phyloP scores from a whole-genome alignment of 768 basidiomycete genomes.

The Lactifluus volemus region DNA sequence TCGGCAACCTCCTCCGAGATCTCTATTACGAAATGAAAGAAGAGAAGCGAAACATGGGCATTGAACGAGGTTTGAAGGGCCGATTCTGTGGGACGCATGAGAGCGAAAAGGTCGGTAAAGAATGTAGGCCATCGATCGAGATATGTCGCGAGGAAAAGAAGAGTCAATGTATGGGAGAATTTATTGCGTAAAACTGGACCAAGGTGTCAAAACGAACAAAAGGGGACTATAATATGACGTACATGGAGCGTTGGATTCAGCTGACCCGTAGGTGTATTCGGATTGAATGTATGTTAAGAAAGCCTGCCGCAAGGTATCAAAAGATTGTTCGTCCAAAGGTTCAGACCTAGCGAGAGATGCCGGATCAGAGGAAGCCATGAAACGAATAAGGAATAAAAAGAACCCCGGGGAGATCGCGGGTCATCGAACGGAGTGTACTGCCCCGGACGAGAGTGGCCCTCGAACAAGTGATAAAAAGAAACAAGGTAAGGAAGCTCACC shows the following conservation, averaged over 20 bases:
- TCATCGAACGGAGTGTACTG: neutral
- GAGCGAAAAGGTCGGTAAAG: slow-evolving; percentile 67
- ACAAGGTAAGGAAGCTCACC: slow-evolving; percentile 39
- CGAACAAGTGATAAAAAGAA: neutral
- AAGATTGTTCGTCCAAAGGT: slow-evolving; percentile 59
- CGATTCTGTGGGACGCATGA: slow-evolving; percentile 56
- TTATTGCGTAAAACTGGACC: slow-evolving; percentile 82
- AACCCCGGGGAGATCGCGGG: neutral
- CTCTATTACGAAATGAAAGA: slow-evolving; percentile 88
- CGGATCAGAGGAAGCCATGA: neutral
- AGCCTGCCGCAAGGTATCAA: slow-evolving; percentile 64
- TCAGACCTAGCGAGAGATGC: slow-evolving; percentile 40
- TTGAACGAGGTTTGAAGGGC: slow-evolving; percentile 57
- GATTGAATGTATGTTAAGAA: slow-evolving; percentile 76
- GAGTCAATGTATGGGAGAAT: slow-evolving; percentile 82
- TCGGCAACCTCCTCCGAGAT: slow-evolving; percentile 98
- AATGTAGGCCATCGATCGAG: slow-evolving; percentile 80
- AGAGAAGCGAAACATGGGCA: slow-evolving; percentile 75
- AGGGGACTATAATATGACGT: slow-evolving; percentile 29
- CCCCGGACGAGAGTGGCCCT: neutral
- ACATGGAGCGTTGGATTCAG: slow-evolving; percentile 79
- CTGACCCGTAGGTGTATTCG: slow-evolving; percentile 80
- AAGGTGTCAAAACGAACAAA: slow-evolving; percentile 15
- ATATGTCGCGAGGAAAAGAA: slow-evolving; percentile 85
- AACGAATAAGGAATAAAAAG: neutral